A percentile compares a stretch with the other conserved stretches of the same genome.
Evolutionary conservation across 306 rosid genomes (phyloP).

Genomic region (Begonia peltatifolia): DNA sequence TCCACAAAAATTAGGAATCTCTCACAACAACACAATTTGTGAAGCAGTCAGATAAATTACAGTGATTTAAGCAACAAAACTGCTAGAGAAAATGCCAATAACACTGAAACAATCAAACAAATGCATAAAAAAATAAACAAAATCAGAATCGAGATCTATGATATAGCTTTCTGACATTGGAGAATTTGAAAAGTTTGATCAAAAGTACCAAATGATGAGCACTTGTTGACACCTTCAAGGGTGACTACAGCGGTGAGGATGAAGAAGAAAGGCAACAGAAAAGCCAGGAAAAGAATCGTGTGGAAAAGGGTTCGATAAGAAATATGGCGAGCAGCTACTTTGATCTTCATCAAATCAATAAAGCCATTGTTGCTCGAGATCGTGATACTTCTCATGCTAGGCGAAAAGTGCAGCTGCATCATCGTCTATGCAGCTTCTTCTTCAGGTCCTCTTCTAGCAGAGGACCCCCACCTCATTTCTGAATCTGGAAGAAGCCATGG

Average conservation of each 20-base stretch:
- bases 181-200: not conserved
- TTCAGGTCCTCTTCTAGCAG: slow-evolving; percentile 18
- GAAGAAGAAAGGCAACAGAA: slow-evolving; percentile 84
- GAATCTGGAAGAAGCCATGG: slow-evolving; percentile 20
- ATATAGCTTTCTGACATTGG: not conserved
- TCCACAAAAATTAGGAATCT: too few relatives aligned
- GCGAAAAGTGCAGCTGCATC: slow-evolving; percentile 99
- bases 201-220: slow-evolving; percentile 85
- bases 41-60: not conserved
- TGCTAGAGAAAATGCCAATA: not conserved
- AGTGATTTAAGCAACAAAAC: not conserved
- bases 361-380: slow-evolving; percentile 98
- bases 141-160: not conserved
- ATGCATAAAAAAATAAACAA: not conserved
- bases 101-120: not conserved
- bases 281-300: slow-evolving; percentile 86
- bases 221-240: slow-evolving; percentile 98
- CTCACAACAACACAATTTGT: too few relatives aligned
- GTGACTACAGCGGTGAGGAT: slow-evolving; percentile 97
- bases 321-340: slow-evolving; percentile 98
- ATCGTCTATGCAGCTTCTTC: slow-evolving; percentile 63
- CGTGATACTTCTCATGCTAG: slow-evolving; percentile 99
- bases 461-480: slow-evolving; percentile 18
- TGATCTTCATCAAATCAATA: slow-evolving; percentile 99
- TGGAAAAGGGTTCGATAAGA: slow-evolving; percentile 97